Base-by-base conservation (phyloP, 352 stramenopile genomes). In the Globisporangium carolinianum region DNA sequence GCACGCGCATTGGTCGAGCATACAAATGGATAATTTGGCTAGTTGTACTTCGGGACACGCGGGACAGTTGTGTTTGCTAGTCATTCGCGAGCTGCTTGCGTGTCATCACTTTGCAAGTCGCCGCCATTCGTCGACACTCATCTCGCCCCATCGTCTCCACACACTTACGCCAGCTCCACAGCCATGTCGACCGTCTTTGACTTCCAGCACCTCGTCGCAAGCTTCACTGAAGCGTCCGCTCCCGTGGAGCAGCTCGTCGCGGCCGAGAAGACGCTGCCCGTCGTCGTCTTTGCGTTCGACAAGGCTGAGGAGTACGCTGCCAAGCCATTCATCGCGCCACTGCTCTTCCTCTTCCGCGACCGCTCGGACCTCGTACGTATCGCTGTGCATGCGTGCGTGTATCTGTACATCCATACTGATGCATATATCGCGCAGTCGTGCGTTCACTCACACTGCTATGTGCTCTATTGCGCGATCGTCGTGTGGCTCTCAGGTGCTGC, bases 311-410 rank as follows among this genome's bases (percentile, higher is more conserved):
- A 73, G 60, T 68, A 68, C 67, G 72, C 68, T 52, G 71, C 70
- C 53, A 75, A 76, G 58, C 72, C 75, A 35, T 71, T 88, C 47
- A 10, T 88, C 24, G 55, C 70, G 50, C 68, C 77, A 38, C 53
- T 89, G 39, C 64, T 66, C 48, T 87, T 87, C 68, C 67, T 90
- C 57, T 72, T 92, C 55, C 71, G 73, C 47, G 71, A 72, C 18
- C 79, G 83, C 64, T 65, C 68, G n/a, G 79, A 87, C 53, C 62
- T 90, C 51, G 77, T 91, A 71, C 47, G 51, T 53, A 43, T 10
- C 17, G 46, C n/a, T 9, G 8, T 17, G 15, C 14, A 35, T 17
- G 43, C 43, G 10, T 61, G 38, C 47, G 24, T 24, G 5, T 15
- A 24, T 39, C 7, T 39, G 6, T 18, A 5, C 36, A 18, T 35